Conservation (phyloP, 2,329 filamentous ascomycete species). For the Fusarium napiforme region DNA sequence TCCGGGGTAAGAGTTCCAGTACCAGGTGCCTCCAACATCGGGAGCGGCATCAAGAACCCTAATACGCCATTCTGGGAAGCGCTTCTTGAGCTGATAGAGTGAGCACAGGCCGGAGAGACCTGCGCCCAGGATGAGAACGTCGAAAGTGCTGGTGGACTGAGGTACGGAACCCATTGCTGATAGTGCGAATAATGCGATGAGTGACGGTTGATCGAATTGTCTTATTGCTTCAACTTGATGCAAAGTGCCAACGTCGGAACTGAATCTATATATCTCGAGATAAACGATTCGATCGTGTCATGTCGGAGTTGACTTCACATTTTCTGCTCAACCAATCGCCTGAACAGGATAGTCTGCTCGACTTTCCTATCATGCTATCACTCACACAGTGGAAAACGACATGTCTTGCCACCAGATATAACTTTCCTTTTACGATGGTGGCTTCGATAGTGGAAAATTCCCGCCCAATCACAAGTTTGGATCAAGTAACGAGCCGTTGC, state of each 20-base stretch:
- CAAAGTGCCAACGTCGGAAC: not conserved
- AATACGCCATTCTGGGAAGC: constrained; percentile 34
- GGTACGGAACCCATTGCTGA: constrained; percentile 33
- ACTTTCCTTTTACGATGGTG: constrained; percentile 17
- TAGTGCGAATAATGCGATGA: not conserved
- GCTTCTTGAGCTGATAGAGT: constrained; percentile 53
- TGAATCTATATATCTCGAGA: not conserved
- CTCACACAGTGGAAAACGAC: not conserved
- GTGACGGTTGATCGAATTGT: fast-evolving
- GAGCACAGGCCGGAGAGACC: constrained; percentile 54
- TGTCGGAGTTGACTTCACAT: not conserved
- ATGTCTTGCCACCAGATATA: constrained; percentile 10
- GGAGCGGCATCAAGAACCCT: constrained; percentile 33
- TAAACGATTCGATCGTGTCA: not conserved
- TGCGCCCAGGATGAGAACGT: constrained; percentile 37
- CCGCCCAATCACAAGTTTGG: not conserved
- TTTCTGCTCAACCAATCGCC: not conserved
- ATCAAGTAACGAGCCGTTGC: not conserved
- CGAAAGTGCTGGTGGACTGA: constrained; percentile 8
- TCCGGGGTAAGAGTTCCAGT: constrained; percentile 43
- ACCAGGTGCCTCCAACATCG: constrained; percentile 42
- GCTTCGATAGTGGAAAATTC: not conserved
- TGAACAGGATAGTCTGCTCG: not conserved
- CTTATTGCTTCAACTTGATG: too few species aligned
- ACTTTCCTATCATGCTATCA: constrained; percentile 3